Evolutionary conservation across 768 basidiomycete genomes (phyloP).

Genomic region (Butyriboletus loyo): DNA sequence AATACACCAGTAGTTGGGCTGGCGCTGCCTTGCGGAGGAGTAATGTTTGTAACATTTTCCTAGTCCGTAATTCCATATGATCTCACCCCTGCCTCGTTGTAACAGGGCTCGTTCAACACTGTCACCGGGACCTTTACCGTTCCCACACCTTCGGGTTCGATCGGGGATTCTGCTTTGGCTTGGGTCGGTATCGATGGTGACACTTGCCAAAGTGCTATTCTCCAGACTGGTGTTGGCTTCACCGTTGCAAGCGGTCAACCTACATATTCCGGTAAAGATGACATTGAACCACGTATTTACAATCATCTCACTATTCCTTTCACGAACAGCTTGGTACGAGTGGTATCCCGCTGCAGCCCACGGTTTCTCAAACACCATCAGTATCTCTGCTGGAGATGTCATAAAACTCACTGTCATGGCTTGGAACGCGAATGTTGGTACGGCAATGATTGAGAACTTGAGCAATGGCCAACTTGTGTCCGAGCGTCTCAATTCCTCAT

Average conservation of each 20-base stretch:
- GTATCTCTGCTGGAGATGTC: conserved; percentile 5
- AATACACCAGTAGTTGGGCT: conserved; percentile 7
- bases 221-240: too few species aligned
- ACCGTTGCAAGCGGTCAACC: not conserved
- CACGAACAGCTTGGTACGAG: too few species aligned
- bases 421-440: not conserved
- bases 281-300: too few species aligned
- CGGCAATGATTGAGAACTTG: not conserved
- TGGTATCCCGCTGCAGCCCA: too few species aligned
- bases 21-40: not conserved
- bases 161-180: not conserved
- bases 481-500: not conserved
- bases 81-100: not conserved
- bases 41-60: not conserved
- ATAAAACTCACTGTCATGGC: too few species aligned
- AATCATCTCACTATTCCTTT: not conserved
- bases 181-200: conserved; percentile 13
- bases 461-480: not conserved
- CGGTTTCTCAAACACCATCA: not conserved
- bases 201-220: too few species aligned
- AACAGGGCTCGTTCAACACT: conserved; percentile 2
- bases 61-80: not conserved
- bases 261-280: not conserved
- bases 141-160: not conserved
- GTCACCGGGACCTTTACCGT: conserved; percentile 8